Conservation (phyloP, 176 grass and related monocot species). For the Carex myosuroides region DNA sequence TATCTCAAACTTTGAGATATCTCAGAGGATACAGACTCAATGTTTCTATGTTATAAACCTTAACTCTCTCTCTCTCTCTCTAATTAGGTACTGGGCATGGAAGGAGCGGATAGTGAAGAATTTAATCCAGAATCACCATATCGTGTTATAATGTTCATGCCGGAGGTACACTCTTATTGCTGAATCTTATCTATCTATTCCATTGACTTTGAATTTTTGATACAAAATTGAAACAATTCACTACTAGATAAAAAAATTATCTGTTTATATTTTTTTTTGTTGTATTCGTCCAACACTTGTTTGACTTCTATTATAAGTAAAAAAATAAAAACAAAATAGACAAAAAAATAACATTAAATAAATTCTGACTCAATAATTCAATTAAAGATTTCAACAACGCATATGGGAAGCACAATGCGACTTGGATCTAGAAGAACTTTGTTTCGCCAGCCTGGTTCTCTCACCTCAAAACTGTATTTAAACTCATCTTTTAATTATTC, state of each 20-base stretch:
- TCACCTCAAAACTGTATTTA: slow-evolving; percentile 79
- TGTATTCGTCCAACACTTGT: background rate
- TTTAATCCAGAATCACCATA: slow-evolving; percentile 50
- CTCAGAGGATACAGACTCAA: no score
- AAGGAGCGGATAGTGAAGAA: slow-evolving; percentile 86
- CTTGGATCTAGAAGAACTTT: slow-evolving; percentile 78
- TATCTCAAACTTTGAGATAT: no score
- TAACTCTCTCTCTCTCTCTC: background rate
- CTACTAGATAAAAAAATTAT: background rate
- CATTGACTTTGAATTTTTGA: background rate
- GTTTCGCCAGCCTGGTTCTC: slow-evolving; percentile 45
- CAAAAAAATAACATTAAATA: background rate
- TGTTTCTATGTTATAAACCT: background rate
- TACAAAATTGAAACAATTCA: background rate
- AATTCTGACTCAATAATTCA: background rate
- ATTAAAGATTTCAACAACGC: slow-evolving; percentile 79
- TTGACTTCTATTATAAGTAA: background rate
- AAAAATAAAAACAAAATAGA: background rate
- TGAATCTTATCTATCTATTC: background rate
- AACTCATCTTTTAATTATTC: background rate
- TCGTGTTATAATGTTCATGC: slow-evolving; percentile 86
- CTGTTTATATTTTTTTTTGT: no score
- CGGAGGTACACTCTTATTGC: slow-evolving; percentile 53
- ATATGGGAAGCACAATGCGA: slow-evolving; percentile 98
- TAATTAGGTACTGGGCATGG: slow-evolving; percentile 61